phyloP scores from a whole-genome alignment of 495 filamentous ascomycete genomes.

The Xylaria curta region DNA sequence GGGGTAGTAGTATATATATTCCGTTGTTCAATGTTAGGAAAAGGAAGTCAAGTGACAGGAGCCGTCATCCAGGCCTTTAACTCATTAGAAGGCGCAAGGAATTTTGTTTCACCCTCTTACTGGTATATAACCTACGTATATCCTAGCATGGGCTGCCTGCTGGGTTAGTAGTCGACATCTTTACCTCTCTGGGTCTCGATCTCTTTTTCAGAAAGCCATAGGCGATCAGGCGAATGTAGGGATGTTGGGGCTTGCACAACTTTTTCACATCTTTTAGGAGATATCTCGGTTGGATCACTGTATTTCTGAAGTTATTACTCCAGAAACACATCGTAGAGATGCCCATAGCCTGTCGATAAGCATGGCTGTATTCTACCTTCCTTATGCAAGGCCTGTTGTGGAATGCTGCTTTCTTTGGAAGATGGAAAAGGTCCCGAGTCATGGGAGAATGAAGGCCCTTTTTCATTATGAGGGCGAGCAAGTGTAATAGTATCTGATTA shows the following conservation, averaged over 20 bases:
- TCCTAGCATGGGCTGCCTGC: background rate
- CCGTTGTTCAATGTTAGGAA: background rate
- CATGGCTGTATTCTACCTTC: background rate
- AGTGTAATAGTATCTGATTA: background rate
- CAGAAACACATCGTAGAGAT: no score
- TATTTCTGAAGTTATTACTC: no score
- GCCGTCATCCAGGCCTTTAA: background rate
- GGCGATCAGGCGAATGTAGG: no score
- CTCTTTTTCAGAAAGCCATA: no score
- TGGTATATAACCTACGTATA: background rate
- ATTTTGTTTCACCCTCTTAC: background rate
- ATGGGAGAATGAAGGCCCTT: background rate
- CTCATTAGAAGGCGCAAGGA: background rate
- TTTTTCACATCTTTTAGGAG: background rate
- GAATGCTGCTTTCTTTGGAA: background rate
- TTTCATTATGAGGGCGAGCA: background rate
- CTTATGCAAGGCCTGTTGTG: background rate
- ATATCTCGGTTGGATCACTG: background rate
- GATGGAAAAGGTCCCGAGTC: background rate
- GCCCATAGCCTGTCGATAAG: background rate
- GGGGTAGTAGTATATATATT: background rate
- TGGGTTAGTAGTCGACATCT: no score
- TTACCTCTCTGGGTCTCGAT: no score
- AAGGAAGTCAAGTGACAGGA: background rate
- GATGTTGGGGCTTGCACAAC: background rate